Conservation (phyloP, 345 rosid species). For the Kandelia obovata region DNA sequence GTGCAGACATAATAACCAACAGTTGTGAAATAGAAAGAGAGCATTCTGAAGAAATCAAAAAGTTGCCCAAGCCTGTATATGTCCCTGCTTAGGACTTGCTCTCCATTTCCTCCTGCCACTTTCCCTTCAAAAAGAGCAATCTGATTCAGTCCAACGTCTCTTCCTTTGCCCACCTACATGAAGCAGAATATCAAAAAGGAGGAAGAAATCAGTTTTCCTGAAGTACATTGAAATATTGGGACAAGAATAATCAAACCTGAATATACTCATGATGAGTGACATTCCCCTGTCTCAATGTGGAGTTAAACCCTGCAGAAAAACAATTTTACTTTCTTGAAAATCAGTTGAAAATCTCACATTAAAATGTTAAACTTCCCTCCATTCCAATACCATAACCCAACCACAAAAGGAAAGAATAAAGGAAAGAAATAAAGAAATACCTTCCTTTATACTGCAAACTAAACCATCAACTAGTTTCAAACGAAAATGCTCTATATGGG, state of each 20-base stretch:
- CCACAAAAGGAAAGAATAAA: background rate
- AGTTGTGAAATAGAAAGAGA: constrained; percentile 93
- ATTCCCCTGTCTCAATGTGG: constrained; percentile 96
- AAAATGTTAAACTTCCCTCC: background rate
- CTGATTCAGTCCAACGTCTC: constrained; percentile 98
- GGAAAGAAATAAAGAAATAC: too few relatives aligned
- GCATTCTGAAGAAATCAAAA: constrained; percentile 97
- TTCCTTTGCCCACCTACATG: constrained; percentile 95
- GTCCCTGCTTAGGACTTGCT: constrained; percentile 97
- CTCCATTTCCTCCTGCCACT: constrained; percentile 99
- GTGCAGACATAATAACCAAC: constrained; percentile 97
- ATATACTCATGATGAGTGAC: constrained; percentile 95
- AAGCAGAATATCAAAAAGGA: constrained; percentile 10
- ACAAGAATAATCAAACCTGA: constrained; percentile 53
- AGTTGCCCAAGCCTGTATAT: constrained; percentile 93
- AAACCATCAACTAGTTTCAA: too few relatives aligned
- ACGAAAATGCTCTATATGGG: too few relatives aligned
- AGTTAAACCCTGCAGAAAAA: constrained; percentile 75
- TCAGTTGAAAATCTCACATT: background rate
- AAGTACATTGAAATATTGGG: background rate
- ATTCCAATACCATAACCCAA: background rate
- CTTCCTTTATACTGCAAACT: too few relatives aligned
- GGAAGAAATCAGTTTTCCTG: background rate
- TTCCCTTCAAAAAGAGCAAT: constrained; percentile 98
- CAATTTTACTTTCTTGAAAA: constrained; percentile 7